Evolutionary conservation across 495 filamentous ascomycete species (phyloP).

Genomic region (Penicillium maclennaniae): DNA sequence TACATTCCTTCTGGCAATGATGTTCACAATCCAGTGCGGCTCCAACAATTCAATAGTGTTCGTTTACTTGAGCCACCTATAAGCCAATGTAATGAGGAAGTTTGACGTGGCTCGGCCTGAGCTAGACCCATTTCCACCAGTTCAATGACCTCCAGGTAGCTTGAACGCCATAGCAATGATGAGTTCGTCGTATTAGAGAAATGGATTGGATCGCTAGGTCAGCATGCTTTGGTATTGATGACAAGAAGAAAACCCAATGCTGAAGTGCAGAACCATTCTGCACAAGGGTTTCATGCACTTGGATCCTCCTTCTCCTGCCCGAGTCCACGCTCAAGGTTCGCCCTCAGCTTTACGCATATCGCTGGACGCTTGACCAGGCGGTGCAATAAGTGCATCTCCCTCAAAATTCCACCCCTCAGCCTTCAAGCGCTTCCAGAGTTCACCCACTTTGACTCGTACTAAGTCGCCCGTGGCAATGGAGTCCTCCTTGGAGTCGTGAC

Average conservation of each 20-base stretch:
- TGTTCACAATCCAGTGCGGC: no score
- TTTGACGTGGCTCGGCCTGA: not conserved
- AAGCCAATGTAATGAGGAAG: not conserved
- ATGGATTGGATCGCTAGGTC: not conserved
- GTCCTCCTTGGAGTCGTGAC: constrained; percentile 89
- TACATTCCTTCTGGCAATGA: not conserved
- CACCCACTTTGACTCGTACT: constrained; percentile 60
- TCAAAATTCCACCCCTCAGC: constrained; percentile 59
- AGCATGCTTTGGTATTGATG: not conserved
- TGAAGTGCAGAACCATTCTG: not conserved
- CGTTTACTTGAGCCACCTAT: not conserved
- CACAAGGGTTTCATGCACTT: not conserved
- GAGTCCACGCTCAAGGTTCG: constrained; percentile 17
- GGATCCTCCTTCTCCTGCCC: constrained; percentile 23
- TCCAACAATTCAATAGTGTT: no score
- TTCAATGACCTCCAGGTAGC: not conserved
- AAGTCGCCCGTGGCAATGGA: constrained; percentile 83
- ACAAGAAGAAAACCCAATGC: not conserved
- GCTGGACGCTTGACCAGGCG: constrained; percentile 20
- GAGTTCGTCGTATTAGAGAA: not conserved
- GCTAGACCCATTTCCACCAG: not conserved
- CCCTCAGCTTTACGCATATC: constrained; percentile 4
- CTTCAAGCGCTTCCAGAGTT: constrained; percentile 62
- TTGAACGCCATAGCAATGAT: no score
- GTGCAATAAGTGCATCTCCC: constrained; percentile 49